phyloP scores from a whole-genome alignment of 768 basidiomycete species.

The Fomitopsis pulvina region DNA sequence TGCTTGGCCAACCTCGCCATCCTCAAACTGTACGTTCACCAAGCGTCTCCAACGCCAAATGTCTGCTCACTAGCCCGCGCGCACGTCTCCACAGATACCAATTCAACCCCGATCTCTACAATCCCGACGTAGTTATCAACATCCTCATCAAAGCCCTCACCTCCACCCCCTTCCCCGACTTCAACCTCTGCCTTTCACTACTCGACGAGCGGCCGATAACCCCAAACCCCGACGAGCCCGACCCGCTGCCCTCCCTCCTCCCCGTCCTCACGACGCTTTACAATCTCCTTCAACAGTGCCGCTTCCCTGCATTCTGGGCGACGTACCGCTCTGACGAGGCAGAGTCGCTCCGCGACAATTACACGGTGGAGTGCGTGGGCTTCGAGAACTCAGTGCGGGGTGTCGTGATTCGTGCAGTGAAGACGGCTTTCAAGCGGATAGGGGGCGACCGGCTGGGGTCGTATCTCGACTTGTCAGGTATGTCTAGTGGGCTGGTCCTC shows the following conservation, averaged over 20 bases:
- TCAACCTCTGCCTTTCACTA: slow-evolving; percentile 91
- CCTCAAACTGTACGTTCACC: slow-evolving; percentile 67
- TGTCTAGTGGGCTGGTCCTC: slow-evolving; percentile 2
- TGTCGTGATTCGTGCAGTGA: slow-evolving; percentile 71
- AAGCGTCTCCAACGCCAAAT: background rate
- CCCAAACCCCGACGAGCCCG: slow-evolving; percentile 64
- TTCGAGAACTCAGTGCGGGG: slow-evolving; percentile 81
- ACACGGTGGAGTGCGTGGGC: slow-evolving; percentile 76
- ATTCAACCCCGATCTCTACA: slow-evolving; percentile 91
- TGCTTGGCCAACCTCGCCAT: slow-evolving; percentile 93
- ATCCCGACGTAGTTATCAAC: slow-evolving; percentile 89
- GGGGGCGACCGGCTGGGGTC: slow-evolving; percentile 56
- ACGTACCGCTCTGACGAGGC: slow-evolving; percentile 65
- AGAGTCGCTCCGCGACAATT: slow-evolving; percentile 74
- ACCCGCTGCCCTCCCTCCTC: slow-evolving; percentile 68
- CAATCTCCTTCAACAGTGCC: slow-evolving; percentile 72
- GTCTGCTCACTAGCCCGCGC: slow-evolving; percentile 1
- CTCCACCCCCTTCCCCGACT: slow-evolving; percentile 83
- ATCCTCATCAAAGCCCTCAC: slow-evolving; percentile 90
- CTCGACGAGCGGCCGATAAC: slow-evolving; percentile 64
- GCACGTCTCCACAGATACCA: slow-evolving; percentile 60
- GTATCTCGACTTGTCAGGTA: slow-evolving; percentile 66
- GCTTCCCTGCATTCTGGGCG: slow-evolving; percentile 84
- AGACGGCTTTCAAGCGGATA: slow-evolving; percentile 73
- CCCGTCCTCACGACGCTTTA: slow-evolving; percentile 63